Conservation (phyloP, 805 yeast species). For the Danielia reshetovae region DNA sequence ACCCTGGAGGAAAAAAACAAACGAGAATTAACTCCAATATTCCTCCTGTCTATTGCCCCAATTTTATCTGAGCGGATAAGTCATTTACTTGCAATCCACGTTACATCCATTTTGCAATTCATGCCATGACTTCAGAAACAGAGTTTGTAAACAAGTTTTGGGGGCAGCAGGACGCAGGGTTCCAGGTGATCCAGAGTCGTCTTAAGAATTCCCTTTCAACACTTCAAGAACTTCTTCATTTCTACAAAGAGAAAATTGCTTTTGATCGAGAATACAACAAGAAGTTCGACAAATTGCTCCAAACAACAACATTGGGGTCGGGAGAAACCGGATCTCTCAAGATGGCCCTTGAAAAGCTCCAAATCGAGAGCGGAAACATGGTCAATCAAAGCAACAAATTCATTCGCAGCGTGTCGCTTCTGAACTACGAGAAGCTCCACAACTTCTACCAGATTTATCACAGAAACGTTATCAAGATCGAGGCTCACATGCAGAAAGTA, state of each 20-base stretch:
- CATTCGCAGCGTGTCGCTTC: slow-evolving; percentile 46
- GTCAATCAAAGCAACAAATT: slow-evolving; percentile 54
- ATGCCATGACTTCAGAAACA: slow-evolving; percentile 14
- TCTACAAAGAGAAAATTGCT: slow-evolving; percentile 41
- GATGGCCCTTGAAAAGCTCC: slow-evolving; percentile 55
- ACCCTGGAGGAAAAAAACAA: neutral
- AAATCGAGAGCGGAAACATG: slow-evolving; percentile 56
- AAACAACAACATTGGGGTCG: slow-evolving; percentile 45
- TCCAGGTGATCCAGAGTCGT: slow-evolving; percentile 48
- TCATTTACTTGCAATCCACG: too few species aligned
- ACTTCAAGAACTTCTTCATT: slow-evolving; percentile 31
- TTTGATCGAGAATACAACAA: slow-evolving; percentile 74
- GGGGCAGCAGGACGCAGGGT: slow-evolving; percentile 69
- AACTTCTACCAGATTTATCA: slow-evolving; percentile 49
- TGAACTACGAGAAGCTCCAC: slow-evolving; percentile 45
- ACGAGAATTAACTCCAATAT: too few species aligned
- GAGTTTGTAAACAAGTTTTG: slow-evolving; percentile 47
- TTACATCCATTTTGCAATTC: too few species aligned
- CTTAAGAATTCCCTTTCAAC: slow-evolving; percentile 60
- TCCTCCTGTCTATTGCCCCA: too few species aligned
- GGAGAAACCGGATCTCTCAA: slow-evolving; percentile 58
- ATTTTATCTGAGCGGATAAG: too few species aligned
- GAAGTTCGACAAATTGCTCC: slow-evolving; percentile 48
- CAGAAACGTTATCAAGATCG: slow-evolving; percentile 53
- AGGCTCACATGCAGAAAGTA: slow-evolving; percentile 54